Percentiles rank a stretch among this genome's conserved stretches.
Evolutionary conservation across 768 basidiomycete genomes (phyloP).

Genomic region (Boletus vermiculosoides): DNA sequence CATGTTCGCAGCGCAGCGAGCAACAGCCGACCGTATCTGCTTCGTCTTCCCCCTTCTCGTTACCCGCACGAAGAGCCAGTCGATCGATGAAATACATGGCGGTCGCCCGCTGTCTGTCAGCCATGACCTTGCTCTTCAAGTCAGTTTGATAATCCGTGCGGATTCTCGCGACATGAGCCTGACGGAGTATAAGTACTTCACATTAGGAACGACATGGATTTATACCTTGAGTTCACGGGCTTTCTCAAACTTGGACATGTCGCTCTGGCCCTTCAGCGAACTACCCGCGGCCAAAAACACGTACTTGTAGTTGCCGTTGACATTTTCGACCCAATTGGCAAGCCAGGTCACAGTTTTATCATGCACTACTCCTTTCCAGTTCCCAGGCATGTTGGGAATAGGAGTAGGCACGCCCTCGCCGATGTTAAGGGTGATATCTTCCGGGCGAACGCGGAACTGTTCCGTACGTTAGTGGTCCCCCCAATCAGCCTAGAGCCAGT

Average conservation of each 20-base stretch:
- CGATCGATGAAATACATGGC: conserved; percentile 99
- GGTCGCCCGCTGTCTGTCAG: conserved; percentile 94
- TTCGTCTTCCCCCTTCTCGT: conserved; percentile 99
- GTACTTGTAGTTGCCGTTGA: conserved; percentile 94
- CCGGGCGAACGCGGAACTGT: conserved; percentile 85
- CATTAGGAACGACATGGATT: neutral
- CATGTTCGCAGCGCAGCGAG: conserved; percentile 94
- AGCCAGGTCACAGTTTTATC: conserved; percentile 99
- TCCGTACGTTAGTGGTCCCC: conserved; percentile 7
- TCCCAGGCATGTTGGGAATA: conserved; percentile 86
- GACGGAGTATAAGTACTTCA: conserved; percentile 10
- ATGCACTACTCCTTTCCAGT: conserved; percentile 86
- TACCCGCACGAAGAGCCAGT: conserved; percentile 95
- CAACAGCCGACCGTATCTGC: conserved; percentile 99
- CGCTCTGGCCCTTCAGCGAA: conserved; percentile 96
- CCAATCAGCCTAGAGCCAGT: neutral
- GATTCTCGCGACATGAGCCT: conserved; percentile 91
- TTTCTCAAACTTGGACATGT: conserved; percentile 98
- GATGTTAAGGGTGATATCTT: conserved; percentile 96
- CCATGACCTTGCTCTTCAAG: conserved; percentile 89
- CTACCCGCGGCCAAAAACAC: conserved; percentile 98
- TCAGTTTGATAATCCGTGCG: conserved; percentile 85
- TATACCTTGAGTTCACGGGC: conserved; percentile 90
- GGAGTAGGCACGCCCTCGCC: conserved; percentile 74
- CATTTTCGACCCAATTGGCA: conserved; percentile 98